A percentile compares a stretch with the other conserved stretches of the same genome.
Conservation (phyloP, 768 basidiomycete species). For the Mycena galopus region DNA sequence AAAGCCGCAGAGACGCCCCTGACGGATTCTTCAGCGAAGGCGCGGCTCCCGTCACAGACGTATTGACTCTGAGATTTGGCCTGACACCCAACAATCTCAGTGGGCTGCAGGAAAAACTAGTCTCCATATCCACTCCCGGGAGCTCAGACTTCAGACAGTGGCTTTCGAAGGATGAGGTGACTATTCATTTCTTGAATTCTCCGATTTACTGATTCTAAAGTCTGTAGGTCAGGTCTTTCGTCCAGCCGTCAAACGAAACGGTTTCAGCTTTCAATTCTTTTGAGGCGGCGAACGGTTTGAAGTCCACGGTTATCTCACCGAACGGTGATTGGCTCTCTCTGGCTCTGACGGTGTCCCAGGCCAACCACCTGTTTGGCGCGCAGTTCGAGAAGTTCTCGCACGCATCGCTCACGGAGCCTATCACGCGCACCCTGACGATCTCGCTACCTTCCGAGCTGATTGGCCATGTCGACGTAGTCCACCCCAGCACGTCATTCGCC, state of each 20-base stretch:
- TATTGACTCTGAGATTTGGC: slow-evolving; percentile 23
- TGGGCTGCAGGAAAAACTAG: slow-evolving; percentile 23
- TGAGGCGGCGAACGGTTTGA: slow-evolving; percentile 19
- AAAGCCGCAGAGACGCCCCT: slow-evolving; percentile 19
- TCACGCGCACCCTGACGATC: slow-evolving; percentile 13
- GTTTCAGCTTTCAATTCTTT: slow-evolving; percentile 23
- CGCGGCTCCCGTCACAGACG: slow-evolving; percentile 11
- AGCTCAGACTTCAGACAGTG: slow-evolving; percentile 18
- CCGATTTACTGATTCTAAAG: slow-evolving; percentile 1
- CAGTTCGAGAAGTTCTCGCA: slow-evolving; percentile 23
- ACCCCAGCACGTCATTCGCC: slow-evolving; percentile 17
- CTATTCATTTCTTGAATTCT: slow-evolving; percentile 8
- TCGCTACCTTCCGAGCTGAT: slow-evolving; percentile 21
- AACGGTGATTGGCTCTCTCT: slow-evolving; percentile 20
- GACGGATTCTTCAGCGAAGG: slow-evolving; percentile 18
- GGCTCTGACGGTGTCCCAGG: slow-evolving; percentile 22
- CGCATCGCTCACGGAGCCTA: background rate
- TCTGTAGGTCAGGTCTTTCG: slow-evolving; percentile 22
- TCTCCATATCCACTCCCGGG: slow-evolving; percentile 25
- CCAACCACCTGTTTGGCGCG: slow-evolving; percentile 25
- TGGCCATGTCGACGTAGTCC: slow-evolving; percentile 11
- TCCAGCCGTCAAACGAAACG: slow-evolving; percentile 20
- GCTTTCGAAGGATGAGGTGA: slow-evolving; percentile 28
- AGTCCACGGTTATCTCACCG: slow-evolving; percentile 20
- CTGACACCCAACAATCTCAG: slow-evolving; percentile 24